Evolutionary conservation across 768 basidiomycete species (phyloP).

Genomic region (Auricularia cornea): DNA sequence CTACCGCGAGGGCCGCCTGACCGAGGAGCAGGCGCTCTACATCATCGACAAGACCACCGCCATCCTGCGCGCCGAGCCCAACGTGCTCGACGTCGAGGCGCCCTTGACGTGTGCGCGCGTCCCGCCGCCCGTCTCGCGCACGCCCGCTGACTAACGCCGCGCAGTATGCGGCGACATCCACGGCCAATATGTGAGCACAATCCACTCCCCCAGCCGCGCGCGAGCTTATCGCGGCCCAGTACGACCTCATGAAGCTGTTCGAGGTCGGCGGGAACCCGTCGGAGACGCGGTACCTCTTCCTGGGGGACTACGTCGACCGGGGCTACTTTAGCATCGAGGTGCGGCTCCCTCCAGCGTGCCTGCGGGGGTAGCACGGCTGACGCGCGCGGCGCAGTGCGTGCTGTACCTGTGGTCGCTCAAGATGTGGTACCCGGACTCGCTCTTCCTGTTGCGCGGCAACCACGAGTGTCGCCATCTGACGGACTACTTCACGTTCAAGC

Average conservation of each 20-base stretch:
- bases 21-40: slow-evolving; percentile 91
- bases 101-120: slow-evolving; percentile 81
- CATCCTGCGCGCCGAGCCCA: slow-evolving; percentile 74
- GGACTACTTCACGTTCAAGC: slow-evolving; percentile 98
- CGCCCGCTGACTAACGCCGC: slow-evolving; percentile 2
- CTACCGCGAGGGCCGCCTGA: slow-evolving; percentile 89
- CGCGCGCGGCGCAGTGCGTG: slow-evolving; percentile 61
- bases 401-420: slow-evolving; percentile 97
- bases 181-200: slow-evolving; percentile 99
- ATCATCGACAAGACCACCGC: slow-evolving; percentile 87
- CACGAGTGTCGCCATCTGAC: slow-evolving; percentile 99
- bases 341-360: slow-evolving; percentile 10
- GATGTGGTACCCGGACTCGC: slow-evolving; percentile 97
- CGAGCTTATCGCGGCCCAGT: slow-evolving; percentile 37
- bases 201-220: no score
- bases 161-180: slow-evolving; percentile 98
- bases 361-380: slow-evolving; percentile 8
- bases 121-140: slow-evolving; percentile 17
- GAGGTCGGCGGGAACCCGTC: slow-evolving; percentile 94
- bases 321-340: slow-evolving; percentile 94
- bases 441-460: slow-evolving; percentile 95
- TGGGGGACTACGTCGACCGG: slow-evolving; percentile 89
- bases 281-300: slow-evolving; percentile 85
- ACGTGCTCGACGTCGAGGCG: slow-evolving; percentile 89
- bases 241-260: slow-evolving; percentile 91